These are phyloP conservation scores for Thelonectria blattea DNA, from an alignment of 2,329 filamentous ascomycete genomes.

Conservation along the genomic window DNA sequence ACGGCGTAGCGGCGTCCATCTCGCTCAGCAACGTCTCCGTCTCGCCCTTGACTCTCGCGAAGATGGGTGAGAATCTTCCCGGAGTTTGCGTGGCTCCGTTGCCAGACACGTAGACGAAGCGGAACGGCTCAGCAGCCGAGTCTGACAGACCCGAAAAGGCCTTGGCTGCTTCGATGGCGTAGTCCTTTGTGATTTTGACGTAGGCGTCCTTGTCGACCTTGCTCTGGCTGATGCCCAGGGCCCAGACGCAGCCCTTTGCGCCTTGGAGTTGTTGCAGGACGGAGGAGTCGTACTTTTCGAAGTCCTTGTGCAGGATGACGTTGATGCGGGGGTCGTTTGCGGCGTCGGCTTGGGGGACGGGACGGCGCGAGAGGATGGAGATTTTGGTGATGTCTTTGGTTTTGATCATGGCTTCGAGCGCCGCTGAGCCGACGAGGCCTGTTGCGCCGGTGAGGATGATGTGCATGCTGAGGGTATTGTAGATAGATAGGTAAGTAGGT, in stretches of 20 bases:
- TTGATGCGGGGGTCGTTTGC: slow-evolving; percentile 63
- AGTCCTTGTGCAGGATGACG: slow-evolving; percentile 73
- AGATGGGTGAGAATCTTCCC: slow-evolving; percentile 60
- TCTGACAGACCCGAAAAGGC: slow-evolving; percentile 59
- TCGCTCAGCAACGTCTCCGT: slow-evolving; percentile 65
- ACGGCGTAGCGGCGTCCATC: slow-evolving; percentile 51
- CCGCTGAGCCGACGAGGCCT: slow-evolving; percentile 66
- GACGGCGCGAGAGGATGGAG: slow-evolving; percentile 70
- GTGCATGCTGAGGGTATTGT: slow-evolving; percentile 55
- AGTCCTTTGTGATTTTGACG: slow-evolving; percentile 70
- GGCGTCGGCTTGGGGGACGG: slow-evolving; percentile 66
- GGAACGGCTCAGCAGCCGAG: slow-evolving; percentile 58
- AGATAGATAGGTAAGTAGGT: neutral
- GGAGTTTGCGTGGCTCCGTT: slow-evolving; percentile 65
- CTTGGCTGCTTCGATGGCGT: slow-evolving; percentile 66
- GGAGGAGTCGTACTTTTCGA: slow-evolving; percentile 61
- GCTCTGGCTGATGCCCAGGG: slow-evolving; percentile 68
- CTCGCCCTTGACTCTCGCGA: slow-evolving; percentile 70
- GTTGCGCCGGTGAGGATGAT: slow-evolving; percentile 73
- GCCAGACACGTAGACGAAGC: slow-evolving; percentile 75
- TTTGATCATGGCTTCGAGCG: slow-evolving; percentile 67
- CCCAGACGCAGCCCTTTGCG: slow-evolving; percentile 76
- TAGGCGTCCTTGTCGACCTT: slow-evolving; percentile 70
- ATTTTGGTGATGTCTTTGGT: slow-evolving; percentile 63
- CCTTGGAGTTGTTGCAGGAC: slow-evolving; percentile 66